Percentiles rank a stretch among this genome's conserved stretches.
Conservation (phyloP, 2,329 filamentous ascomycete species). For the Metarhizium robertsii region DNA sequence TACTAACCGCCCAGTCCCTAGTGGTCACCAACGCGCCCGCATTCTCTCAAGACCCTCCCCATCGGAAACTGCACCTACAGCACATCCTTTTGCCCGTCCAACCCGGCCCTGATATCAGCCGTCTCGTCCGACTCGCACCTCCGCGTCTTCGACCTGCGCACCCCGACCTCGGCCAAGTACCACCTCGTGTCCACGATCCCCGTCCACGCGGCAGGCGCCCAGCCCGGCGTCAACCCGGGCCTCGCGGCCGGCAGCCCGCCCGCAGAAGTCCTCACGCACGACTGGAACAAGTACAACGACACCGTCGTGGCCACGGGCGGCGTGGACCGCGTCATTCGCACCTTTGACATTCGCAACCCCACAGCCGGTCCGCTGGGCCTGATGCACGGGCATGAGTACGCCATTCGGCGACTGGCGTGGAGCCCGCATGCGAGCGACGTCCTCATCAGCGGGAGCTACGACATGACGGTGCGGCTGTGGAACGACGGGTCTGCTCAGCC, state of each 20-base stretch:
- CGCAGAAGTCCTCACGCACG: conserved; percentile 81
- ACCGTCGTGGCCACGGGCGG: conserved; percentile 79
- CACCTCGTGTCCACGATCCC: conserved; percentile 77
- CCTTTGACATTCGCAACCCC: conserved; percentile 80
- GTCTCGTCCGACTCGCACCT: conserved; percentile 85
- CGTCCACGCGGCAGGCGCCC: conserved; percentile 60
- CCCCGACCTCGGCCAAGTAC: conserved; percentile 76
- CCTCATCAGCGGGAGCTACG: conserved; percentile 82
- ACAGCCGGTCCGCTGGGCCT: conserved; percentile 61
- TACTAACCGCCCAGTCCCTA: conserved; percentile 17
- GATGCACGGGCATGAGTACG: conserved; percentile 83
- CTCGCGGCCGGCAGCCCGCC: conserved; percentile 43
- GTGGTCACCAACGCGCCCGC: conserved; percentile 74
- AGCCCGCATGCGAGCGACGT: conserved; percentile 88
- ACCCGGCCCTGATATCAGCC: conserved; percentile 74
- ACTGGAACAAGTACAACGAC: conserved; percentile 97
- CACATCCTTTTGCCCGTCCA: conserved; percentile 82
- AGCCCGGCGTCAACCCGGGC: conserved; percentile 23
- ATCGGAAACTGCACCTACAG: conserved; percentile 93
- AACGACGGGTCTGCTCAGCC: conserved; percentile 54
- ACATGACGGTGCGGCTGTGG: conserved; percentile 96
- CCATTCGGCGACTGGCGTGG: conserved; percentile 78
- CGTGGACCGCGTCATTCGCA: conserved; percentile 78
- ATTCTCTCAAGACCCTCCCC: conserved; percentile 76
- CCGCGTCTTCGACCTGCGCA: conserved; percentile 84